Conservation (phyloP, 257 asterid genomes). For the Nicotiana otophora region DNA sequence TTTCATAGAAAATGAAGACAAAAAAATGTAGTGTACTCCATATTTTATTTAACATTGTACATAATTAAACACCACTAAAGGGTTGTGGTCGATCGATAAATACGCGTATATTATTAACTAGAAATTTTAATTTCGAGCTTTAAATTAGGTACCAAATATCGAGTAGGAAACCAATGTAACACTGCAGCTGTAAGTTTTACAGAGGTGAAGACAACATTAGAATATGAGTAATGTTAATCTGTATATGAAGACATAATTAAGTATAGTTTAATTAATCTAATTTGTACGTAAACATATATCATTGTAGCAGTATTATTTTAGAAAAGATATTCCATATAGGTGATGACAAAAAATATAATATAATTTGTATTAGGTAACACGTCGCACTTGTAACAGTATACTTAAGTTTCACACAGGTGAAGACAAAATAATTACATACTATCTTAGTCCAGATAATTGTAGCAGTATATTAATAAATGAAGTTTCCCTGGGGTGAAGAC, state of each 20-base stretch:
- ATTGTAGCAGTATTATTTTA: neutral
- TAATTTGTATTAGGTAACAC: neutral
- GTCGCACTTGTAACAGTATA: neutral
- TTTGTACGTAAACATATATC: neutral
- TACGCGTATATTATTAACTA: too few relatives aligned
- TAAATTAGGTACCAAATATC: too few relatives aligned
- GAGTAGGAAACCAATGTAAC: too few relatives aligned
- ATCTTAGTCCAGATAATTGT: neutral
- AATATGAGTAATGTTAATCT: too few relatives aligned
- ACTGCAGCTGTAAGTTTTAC: too few relatives aligned
- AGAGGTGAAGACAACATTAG: too few relatives aligned
- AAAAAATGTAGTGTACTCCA: too few relatives aligned
- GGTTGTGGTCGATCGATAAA: too few relatives aligned
- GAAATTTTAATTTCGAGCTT: fast-evolving
- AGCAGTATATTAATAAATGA: neutral
- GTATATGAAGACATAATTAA: neutral
- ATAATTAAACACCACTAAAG: too few relatives aligned
- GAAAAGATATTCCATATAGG: neutral
- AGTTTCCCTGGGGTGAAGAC: neutral
- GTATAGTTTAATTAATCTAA: neutral
- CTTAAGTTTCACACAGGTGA: neutral
- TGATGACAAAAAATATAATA: neutral
- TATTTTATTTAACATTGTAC: too few relatives aligned
- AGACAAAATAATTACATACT: neutral
- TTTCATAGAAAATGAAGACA: neutral